phyloP scores from a whole-genome alignment of 208 protist genomes.

The Leishmania braziliensis region DNA sequence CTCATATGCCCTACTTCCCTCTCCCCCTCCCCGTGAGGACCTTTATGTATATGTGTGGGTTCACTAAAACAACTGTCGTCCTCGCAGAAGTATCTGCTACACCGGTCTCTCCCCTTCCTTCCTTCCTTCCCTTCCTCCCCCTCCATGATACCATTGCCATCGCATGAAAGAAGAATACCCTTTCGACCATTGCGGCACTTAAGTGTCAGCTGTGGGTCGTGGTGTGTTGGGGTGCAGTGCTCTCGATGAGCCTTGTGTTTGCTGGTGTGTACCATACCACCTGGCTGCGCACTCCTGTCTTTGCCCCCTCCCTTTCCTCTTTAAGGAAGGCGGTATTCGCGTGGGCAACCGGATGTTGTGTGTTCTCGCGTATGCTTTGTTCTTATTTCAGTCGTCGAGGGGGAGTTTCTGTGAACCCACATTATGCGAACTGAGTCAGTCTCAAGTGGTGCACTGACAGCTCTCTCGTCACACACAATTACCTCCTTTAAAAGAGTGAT shows the following conservation, averaged over 20 bases:
- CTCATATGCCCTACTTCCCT: not conserved
- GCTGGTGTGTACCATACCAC: not conserved
- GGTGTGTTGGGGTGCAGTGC: not conserved
- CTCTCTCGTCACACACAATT: not conserved
- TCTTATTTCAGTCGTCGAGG: not conserved
- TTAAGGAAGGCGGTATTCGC: not conserved
- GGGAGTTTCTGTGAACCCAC: not conserved
- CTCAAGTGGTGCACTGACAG: not conserved
- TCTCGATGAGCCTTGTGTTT: not conserved
- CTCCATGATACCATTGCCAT: not conserved
- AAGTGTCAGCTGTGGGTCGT: not conserved
- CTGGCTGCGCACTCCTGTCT: too few relatives aligned
- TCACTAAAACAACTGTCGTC: constrained; percentile 4
- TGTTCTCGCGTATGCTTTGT: not conserved
- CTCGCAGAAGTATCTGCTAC: not conserved
- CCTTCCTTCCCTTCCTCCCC: not conserved
- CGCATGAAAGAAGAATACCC: too few relatives aligned
- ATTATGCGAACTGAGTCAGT: not conserved
- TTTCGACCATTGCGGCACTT: not conserved
- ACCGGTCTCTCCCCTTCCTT: not conserved
- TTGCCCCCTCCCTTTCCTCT: not conserved
- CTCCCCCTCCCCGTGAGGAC: not conserved
- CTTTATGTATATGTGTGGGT: constrained; percentile 3
- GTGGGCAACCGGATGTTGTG: not conserved
- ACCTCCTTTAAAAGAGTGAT: not conserved